A percentile compares a stretch with the other conserved stretches of the same genome.
phyloP scores from a whole-genome alignment of 306 rosid species.

The Cucurbita argyrosperma region DNA sequence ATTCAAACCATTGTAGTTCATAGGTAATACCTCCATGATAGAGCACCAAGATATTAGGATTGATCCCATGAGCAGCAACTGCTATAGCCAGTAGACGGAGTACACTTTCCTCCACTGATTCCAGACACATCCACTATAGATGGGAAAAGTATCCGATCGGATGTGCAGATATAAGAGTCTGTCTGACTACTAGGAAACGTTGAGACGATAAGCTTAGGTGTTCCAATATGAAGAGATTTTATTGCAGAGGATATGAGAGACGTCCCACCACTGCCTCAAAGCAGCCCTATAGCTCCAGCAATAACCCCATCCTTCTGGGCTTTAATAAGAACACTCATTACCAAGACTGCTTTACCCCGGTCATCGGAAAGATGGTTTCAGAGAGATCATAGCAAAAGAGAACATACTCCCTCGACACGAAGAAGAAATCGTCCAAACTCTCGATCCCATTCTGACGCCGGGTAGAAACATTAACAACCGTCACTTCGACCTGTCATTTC shows the following conservation, averaged over 20 bases:
- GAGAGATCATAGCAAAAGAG: slow-evolving; percentile 21
- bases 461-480: slow-evolving; percentile 62
- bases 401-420: slow-evolving; percentile 50
- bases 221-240: slow-evolving; percentile 58
- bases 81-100: slow-evolving; percentile 68
- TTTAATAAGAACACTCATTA: slow-evolving; percentile 55
- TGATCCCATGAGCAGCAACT: slow-evolving; percentile 64
- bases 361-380: slow-evolving; percentile 33
- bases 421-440: slow-evolving; percentile 25
- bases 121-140: slow-evolving; percentile 77
- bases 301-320: slow-evolving; percentile 25
- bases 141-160: slow-evolving; percentile 59
- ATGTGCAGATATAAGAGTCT: slow-evolving; percentile 63
- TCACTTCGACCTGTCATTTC: slow-evolving; percentile 35
- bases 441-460: slow-evolving; percentile 17
- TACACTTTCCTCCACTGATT: slow-evolving; percentile 66
- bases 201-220: slow-evolving; percentile 71
- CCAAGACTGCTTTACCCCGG: slow-evolving; percentile 54
- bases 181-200: slow-evolving; percentile 91
- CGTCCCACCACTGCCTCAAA: slow-evolving; percentile 88
- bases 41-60: slow-evolving; percentile 53
- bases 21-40: slow-evolving; percentile 69
- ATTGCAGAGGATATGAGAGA: slow-evolving; percentile 49
- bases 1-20: neutral
- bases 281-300: slow-evolving; percentile 58